phyloP scores from a whole-genome alignment of 768 basidiomycete species.

The Leccinum arenicola region DNA sequence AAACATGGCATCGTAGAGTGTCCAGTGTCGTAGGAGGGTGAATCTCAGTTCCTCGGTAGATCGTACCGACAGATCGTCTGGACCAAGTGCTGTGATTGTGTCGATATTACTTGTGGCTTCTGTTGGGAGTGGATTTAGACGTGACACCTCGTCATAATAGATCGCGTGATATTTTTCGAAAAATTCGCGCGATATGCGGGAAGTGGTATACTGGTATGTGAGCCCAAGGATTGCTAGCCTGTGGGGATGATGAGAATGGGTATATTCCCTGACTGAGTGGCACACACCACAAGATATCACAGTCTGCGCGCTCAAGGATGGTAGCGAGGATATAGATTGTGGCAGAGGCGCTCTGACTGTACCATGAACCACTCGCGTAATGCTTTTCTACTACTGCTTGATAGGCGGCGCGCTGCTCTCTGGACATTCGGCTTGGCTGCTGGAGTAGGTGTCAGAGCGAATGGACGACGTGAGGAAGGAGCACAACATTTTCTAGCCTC shows the following conservation, averaged over 20 bases:
- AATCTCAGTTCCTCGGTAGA: constrained; percentile 89
- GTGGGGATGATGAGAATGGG: constrained; percentile 7
- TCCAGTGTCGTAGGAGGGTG: constrained; percentile 96
- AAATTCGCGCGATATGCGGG: constrained; percentile 79
- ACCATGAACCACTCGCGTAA: constrained; percentile 80
- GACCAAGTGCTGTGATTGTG: constrained; percentile 53
- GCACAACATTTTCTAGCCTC: constrained; percentile 47
- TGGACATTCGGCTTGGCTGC: constrained; percentile 57
- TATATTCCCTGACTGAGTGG: neutral
- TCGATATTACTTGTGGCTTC: constrained; percentile 35
- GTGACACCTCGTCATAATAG: constrained; percentile 89
- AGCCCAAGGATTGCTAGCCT: constrained; percentile 94
- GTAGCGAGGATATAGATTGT: constrained; percentile 89
- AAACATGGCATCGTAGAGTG: constrained; percentile 95
- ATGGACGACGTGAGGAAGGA: neutral
- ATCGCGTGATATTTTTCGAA: constrained; percentile 82
- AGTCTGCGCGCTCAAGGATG: constrained; percentile 87
- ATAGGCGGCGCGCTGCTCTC: constrained; percentile 67
- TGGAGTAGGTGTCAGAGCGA: constrained; percentile 22
- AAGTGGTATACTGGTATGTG: constrained; percentile 87
- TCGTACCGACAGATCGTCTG: constrained; percentile 83
- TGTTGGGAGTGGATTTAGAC: constrained; percentile 71
- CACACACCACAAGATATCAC: constrained; percentile 85
- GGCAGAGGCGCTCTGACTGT: constrained; percentile 87
- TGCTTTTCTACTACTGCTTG: constrained; percentile 71